A percentile compares a stretch with the other conserved stretches of the same genome.
These are phyloP conservation scores for Marasmius oreades DNA, from an alignment of 1,284 basidiomycete species.

Conservation along the genomic window DNA sequence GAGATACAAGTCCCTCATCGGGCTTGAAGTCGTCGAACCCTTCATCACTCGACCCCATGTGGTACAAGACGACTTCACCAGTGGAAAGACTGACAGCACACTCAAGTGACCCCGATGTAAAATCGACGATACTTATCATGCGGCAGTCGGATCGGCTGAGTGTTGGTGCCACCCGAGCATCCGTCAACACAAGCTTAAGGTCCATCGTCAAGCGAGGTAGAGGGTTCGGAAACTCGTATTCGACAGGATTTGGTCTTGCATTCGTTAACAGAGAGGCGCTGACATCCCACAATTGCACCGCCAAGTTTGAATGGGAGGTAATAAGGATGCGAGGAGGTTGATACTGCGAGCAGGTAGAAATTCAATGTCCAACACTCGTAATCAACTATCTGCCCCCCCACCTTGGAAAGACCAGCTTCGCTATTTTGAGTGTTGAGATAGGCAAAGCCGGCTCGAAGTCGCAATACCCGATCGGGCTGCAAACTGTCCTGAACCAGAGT, in stretches of 20 bases:
- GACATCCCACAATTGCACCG: constrained; percentile 64
- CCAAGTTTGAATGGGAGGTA: constrained; percentile 63
- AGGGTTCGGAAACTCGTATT: constrained; percentile 56
- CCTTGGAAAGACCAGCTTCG: constrained; percentile 50
- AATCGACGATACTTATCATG: constrained; percentile 49
- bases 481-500: constrained; percentile 25
- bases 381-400: constrained; percentile 19
- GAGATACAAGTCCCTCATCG: constrained; percentile 44
- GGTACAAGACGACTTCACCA: constrained; percentile 67
- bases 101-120: constrained; percentile 68
- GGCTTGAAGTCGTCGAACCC: constrained; percentile 24
- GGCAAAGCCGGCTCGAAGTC: constrained; percentile 49
- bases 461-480: constrained; percentile 23
- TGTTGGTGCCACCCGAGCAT: constrained; percentile 36
- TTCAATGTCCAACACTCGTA: not conserved
- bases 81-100: constrained; percentile 57
- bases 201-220: constrained; percentile 65
- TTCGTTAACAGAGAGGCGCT: constrained; percentile 64
- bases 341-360: constrained; percentile 33
- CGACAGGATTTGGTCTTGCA: constrained; percentile 39
- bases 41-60: constrained; percentile 36
- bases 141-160: constrained; percentile 31
- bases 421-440: constrained; percentile 42
- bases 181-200: constrained; percentile 44
- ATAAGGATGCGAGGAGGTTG: constrained; percentile 69